Base-by-base conservation (phyloP, 352 stramenopile genomes). In the Phytophthora tentaculata region DNA sequence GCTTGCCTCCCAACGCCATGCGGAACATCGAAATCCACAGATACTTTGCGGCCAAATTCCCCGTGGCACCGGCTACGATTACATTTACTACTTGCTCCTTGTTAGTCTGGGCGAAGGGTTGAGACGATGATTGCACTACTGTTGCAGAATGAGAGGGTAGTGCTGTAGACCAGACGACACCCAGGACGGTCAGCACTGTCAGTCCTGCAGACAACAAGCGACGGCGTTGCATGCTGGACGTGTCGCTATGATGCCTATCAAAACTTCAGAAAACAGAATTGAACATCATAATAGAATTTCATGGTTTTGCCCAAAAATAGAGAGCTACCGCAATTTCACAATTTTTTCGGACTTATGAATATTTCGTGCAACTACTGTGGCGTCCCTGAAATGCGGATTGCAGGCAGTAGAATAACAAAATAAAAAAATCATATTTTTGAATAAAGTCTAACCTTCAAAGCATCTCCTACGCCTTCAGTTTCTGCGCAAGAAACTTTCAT, bases 11-110 rank as follows among this genome's bases (percentile, higher is more conserved):
- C 13, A 87, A 57, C 10, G 81, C 79, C 50, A 94, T 55, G 0
- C 82, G 84, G 58, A 92, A 89, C 49, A 80, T 69, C n/a, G 86
- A 71, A 10, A 86, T 79, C 87, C 88, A 96, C 37, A 96, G 69
- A 77, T 95, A 95, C 49, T 95, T 95, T 16, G 81, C 61, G n/a
- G 88, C 85, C 49, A 96, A 74, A 69, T 95, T 88, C 20, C 88
- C 88, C 4, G 88, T 96, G 19, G 84, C 86, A 20, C 86, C 88
- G 4, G 87, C 56, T 26, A 96, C 51, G 8, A 95, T 62, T 20
- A 91, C 68, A 29, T 72, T 78, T 19, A 86, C 58, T 35, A 79
- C 55, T 59, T 73, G 50, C 2, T 49, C 39, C 1, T 4, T 28
- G 28, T 55, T 49, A 3, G 13, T 43, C 54, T 69, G 45, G 45